A percentile compares a stretch with the other conserved stretches of the same genome.
phyloP scores from a whole-genome alignment of 352 stramenopile genomes.

The Phytophthora citrophthora region DNA sequence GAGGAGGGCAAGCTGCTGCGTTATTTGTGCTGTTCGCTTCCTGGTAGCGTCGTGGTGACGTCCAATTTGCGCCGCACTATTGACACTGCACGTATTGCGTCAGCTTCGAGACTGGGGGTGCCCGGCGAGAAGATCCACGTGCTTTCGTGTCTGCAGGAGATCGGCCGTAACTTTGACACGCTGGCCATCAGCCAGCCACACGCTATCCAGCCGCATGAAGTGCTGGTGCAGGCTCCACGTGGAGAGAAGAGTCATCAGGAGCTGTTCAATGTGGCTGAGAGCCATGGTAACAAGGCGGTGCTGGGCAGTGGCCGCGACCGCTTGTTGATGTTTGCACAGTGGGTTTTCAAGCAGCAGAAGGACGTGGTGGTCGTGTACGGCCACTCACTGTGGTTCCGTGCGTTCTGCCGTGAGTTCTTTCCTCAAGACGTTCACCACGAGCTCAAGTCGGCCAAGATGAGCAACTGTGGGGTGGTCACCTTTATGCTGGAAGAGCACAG shows the following conservation, averaged over 20 bases:
- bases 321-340: conserved; percentile 69
- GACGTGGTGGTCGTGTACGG: conserved; percentile 83
- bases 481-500: conserved; percentile 69
- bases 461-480: conserved; percentile 79
- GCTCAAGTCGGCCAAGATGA: conserved; percentile 68
- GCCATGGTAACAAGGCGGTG: conserved; percentile 84
- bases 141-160: conserved; percentile 84
- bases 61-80: conserved; percentile 83
- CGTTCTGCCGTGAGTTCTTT: conserved; percentile 86
- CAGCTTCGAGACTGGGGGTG: conserved; percentile 59
- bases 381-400: conserved; percentile 88
- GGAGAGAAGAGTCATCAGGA: conserved; percentile 61
- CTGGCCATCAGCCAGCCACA: conserved; percentile 74
- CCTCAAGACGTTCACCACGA: conserved; percentile 44
- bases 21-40: conserved; percentile 54
- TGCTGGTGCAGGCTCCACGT: conserved; percentile 33
- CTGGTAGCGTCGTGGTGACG: conserved; percentile 65
- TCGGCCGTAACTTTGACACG: conserved; percentile 87
- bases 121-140: conserved; percentile 77
- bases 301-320: conserved; percentile 63
- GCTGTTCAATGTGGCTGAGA: conserved; percentile 80
- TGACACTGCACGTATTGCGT: conserved; percentile 81
- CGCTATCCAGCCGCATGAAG: conserved; percentile 32
- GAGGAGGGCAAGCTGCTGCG: conserved; percentile 41
- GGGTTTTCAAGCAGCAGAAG: conserved; percentile 60